Conservation (phyloP, 176 grass and related monocot species). For the barley (Hordeum vulgare) region DNA sequence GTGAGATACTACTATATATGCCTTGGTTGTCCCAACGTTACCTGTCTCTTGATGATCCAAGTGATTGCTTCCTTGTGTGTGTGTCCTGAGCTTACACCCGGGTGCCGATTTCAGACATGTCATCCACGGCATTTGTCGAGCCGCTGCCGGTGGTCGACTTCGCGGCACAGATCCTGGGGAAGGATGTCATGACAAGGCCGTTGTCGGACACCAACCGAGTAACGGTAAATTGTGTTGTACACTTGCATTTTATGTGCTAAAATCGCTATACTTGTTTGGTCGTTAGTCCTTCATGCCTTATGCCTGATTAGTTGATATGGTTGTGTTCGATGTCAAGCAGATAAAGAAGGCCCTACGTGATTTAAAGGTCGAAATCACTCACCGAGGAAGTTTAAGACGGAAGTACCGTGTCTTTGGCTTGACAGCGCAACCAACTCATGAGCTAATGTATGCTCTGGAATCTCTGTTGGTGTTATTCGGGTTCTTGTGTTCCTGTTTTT, state of each 20-base stretch:
- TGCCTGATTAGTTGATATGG: neutral
- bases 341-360: constrained; percentile 60
- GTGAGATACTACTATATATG: neutral
- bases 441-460: constrained; percentile 43
- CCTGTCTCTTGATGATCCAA: constrained; percentile 7
- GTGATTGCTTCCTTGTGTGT: neutral
- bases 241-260: neutral
- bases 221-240: neutral
- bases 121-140: neutral
- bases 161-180: neutral
- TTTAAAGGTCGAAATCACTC: constrained; percentile 74
- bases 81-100: neutral
- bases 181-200: neutral
- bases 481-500: neutral
- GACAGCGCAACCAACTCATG: constrained; percentile 58
- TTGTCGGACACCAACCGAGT: neutral
- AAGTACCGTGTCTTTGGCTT: constrained; percentile 58
- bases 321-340: constrained; percentile 23
- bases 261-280: constrained; percentile 18
- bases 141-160: neutral
- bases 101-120: neutral
- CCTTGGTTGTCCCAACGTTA: constrained; percentile 3
- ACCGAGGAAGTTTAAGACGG: constrained; percentile 63
- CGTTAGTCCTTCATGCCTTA: neutral
- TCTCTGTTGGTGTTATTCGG: neutral